Base-by-base conservation (phyloP, 2,329 filamentous ascomycete species). In the Penicillium sp. region DNA sequence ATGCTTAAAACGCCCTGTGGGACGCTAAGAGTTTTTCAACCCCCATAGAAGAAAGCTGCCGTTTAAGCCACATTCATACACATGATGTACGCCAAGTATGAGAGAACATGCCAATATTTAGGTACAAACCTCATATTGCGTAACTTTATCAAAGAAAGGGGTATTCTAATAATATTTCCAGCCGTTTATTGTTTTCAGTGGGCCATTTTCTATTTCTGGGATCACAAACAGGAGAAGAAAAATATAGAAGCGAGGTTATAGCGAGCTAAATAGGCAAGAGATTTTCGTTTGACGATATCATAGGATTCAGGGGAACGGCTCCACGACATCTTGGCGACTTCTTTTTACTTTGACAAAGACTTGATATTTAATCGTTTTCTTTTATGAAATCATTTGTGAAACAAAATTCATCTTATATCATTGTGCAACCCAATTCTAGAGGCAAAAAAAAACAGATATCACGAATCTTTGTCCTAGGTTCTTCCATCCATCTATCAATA, bases 291-390 rank as follows among this genome's bases (percentile, higher is more conserved):
- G 16, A 10, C 17, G 47, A 43, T 26, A 26, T 50, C 25, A 45
- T 43, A n/a, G 36, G 11, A 45, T 50, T 55, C 53, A 55, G 53
- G 53, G 53, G 41, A 35, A 43, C 25, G n/a, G 19, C 33, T 55
- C 47, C 52, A 55, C 53, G 28, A 4, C 6, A n/a, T 41, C 46
- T 55, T 55, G 52, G 52, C 52, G 3, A 30, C 30, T 31, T 31
- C 30, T 14, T 31, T n/a, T 31, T 31, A 31, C 30, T 31, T 11
- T 31, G 30, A 5, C 5, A 12, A 31, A 31, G 30, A 22, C 22
- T 22, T 22, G 22, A 22, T 22, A 22, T 22, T 22, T 4, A 22
- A 22, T 22, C 22, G 22, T 22, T 22, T 28, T 25, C 35, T 22
- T 9, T 36, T 30, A 16, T 26, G 17, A 28, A 26, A 11, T 41